These are phyloP conservation scores for Fraxinus paxiana DNA, from an alignment of 305 asterid genomes.

Conservation along the genomic window DNA sequence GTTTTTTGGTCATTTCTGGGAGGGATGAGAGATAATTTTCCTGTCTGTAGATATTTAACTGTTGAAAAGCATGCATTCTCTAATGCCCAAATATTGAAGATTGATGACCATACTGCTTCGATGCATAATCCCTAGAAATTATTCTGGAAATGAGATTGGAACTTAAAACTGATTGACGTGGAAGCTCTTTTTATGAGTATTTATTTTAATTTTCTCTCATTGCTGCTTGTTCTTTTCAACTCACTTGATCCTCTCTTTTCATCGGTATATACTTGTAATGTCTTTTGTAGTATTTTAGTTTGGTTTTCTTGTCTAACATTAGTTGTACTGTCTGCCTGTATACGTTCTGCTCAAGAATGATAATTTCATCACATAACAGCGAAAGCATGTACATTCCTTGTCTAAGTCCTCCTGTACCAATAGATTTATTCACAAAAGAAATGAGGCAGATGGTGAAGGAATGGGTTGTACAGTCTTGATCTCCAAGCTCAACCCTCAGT, in stretches of 20 bases:
- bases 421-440: not conserved
- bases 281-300: not conserved
- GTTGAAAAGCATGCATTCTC: conserved; percentile 31
- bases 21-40: conserved; percentile 28
- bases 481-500: not conserved
- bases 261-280: conserved; percentile 5
- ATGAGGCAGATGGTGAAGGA: not conserved
- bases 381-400: not conserved
- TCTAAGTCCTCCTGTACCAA: not conserved
- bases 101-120: conserved; percentile 10
- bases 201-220: conserved; percentile 23
- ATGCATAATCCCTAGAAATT: not conserved
- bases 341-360: not conserved
- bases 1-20: conserved; percentile 11
- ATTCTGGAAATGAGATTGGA: conserved; percentile 19
- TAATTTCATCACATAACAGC: not conserved
- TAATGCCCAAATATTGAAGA: conserved; percentile 13
- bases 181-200: conserved; percentile 23
- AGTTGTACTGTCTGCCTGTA: not conserved
- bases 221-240: conserved; percentile 15
- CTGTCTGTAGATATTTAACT: conserved; percentile 47
- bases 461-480: not conserved
- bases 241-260: not conserved
- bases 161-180: not conserved
- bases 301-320: not conserved